These are phyloP conservation scores for Citeromyces hawaiiensis DNA, from an alignment of 1,139 yeast species.

Conservation along the genomic window DNA sequence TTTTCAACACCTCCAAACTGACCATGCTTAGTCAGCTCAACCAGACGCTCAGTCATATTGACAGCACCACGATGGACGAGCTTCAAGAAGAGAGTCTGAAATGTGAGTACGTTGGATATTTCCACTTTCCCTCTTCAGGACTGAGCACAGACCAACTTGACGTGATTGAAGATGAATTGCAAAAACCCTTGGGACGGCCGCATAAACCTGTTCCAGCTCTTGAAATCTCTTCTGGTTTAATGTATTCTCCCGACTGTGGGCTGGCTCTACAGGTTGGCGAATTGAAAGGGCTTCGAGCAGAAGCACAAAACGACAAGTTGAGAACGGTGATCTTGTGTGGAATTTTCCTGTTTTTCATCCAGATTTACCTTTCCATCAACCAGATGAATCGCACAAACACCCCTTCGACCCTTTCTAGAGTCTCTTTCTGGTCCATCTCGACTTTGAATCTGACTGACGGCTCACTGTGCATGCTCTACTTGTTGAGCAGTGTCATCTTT, in stretches of 20 bases:
- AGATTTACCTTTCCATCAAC: constrained; percentile 34
- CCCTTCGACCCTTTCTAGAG: constrained; percentile 64
- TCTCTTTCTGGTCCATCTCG: constrained; percentile 50
- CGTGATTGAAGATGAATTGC: constrained; percentile 58
- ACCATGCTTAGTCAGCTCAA: constrained; percentile 27
- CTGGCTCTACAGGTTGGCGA: constrained; percentile 28
- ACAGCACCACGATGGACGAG: constrained; percentile 25
- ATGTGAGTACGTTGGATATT: constrained; percentile 62
- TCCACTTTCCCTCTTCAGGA: constrained; percentile 54
- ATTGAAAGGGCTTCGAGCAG: constrained; percentile 46
- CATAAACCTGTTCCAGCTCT: constrained; percentile 44
- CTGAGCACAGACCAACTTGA: constrained; percentile 37
- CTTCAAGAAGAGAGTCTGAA: constrained; percentile 24
- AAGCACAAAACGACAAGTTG: constrained; percentile 28
- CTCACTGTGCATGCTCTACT: constrained; percentile 44
- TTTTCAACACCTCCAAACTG: constrained; percentile 26
- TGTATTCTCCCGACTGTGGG: constrained; percentile 90
- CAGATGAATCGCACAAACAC: constrained; percentile 66
- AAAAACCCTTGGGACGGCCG: constrained; percentile 67
- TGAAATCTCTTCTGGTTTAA: constrained; percentile 34
- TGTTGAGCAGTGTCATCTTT: constrained; percentile 43
- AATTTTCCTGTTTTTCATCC: constrained; percentile 30
- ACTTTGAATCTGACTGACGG: constrained; percentile 55
- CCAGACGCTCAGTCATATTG: constrained; percentile 24
- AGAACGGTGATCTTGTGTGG: constrained; percentile 34